A percentile compares a stretch with the other conserved stretches of the same genome.
phyloP scores from a whole-genome alignment of 495 filamentous ascomycete genomes.

The Bryoglossum gracile region DNA sequence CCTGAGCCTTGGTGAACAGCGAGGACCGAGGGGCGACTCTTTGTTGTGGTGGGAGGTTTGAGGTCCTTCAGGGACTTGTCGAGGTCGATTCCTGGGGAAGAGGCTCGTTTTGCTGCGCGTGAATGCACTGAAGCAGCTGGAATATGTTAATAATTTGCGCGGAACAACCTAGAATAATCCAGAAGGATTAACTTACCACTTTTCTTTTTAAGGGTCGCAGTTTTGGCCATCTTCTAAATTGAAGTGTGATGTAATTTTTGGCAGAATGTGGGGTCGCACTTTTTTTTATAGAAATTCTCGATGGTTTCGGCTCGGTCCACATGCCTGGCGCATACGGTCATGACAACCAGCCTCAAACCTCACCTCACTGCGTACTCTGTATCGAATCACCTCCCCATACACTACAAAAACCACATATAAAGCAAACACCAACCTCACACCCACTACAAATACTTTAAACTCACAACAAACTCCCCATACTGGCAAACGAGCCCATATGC shows the following conservation, averaged over 20 bases:
- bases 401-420: too few species aligned
- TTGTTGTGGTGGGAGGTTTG: conserved; percentile 46
- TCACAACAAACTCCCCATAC: too few species aligned
- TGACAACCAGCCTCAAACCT: neutral
- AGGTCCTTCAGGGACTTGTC: conserved; percentile 67
- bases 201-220: conserved; percentile 33
- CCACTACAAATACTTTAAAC: too few species aligned
- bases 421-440: neutral
- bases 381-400: too few species aligned
- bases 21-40: conserved; percentile 52
- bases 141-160: conserved; percentile 1
- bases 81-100: conserved; percentile 61
- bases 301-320: conserved; percentile 1
- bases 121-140: conserved; percentile 47
- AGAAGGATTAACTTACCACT: conserved; percentile 22
- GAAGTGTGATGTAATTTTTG: neutral
- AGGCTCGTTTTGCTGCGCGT: conserved; percentile 64
- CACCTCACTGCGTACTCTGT: neutral
- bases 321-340: neutral
- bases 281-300: neutral
- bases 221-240: conserved; percentile 42
- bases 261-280: neutral
- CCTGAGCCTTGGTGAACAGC: conserved; percentile 53
- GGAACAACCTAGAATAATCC: neutral
- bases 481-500: conserved; percentile 16